Evolutionary conservation across 306 rosid genomes (phyloP).

Genomic region (Astragalus membranaceus): DNA sequence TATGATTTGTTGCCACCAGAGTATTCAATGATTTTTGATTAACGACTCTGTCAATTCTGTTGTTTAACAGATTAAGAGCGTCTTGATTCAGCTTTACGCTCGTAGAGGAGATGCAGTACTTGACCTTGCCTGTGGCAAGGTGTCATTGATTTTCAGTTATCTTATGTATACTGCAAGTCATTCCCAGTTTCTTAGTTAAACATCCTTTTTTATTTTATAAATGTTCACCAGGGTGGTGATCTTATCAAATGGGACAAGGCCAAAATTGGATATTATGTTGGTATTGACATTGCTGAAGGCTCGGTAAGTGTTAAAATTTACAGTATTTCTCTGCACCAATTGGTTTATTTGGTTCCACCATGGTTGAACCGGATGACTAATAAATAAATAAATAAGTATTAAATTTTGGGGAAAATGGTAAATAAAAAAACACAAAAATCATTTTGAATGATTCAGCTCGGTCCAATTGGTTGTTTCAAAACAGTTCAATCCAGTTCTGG

Average conservation of each 20-base stretch:
- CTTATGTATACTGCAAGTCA: neutral
- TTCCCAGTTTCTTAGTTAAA: neutral
- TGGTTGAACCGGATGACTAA: too few species aligned
- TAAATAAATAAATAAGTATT: too few species aligned
- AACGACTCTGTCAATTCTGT: neutral
- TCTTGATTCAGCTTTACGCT: conserved; percentile 88
- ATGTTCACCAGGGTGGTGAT: conserved; percentile 80
- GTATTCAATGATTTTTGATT: neutral
- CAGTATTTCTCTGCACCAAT: neutral
- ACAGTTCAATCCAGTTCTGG: too few species aligned
- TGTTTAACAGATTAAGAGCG: conserved; percentile 83
- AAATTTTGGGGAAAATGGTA: too few species aligned
- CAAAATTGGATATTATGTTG: conserved; percentile 91
- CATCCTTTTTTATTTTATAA: neutral
- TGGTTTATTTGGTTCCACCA: too few species aligned
- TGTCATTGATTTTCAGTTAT: conserved; percentile 24
- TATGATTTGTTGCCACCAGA: neutral
- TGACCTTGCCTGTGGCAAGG: conserved; percentile 99
- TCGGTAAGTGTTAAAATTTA: conserved; percentile 51
- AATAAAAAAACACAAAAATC: too few species aligned
- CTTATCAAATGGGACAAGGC: conserved; percentile 99
- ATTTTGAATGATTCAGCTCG: too few species aligned
- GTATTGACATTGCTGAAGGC: conserved; percentile 94
- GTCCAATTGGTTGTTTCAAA: too few species aligned
- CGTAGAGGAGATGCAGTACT: conserved; percentile 83